Evolutionary conservation across 768 basidiomycete genomes (phyloP).

Genomic region (Pisolithus albus): DNA sequence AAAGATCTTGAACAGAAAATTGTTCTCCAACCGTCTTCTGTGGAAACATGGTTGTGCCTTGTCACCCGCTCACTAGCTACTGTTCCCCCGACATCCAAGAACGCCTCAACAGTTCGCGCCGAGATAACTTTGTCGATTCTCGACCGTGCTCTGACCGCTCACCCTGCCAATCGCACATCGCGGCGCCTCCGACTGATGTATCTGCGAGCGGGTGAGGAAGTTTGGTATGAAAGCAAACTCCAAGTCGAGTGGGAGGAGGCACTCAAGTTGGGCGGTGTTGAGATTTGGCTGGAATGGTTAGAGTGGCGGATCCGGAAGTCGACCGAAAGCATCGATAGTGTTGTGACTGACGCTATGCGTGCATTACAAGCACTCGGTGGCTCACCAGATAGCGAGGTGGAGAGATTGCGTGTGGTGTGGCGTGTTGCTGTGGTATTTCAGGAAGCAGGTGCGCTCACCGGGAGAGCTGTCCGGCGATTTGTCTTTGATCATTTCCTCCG

Average conservation of each 20-base stretch:
- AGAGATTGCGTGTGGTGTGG: constrained; percentile 63
- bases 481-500: constrained; percentile 1
- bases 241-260: constrained; percentile 65
- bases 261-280: constrained; percentile 42
- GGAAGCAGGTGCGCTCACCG: constrained; percentile 52
- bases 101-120: constrained; percentile 57
- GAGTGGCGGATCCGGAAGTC: constrained; percentile 60
- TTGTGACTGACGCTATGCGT: constrained; percentile 47
- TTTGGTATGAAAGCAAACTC: constrained; percentile 56
- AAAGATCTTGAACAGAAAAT: constrained; percentile 54
- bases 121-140: constrained; percentile 69
- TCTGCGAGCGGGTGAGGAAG: constrained; percentile 64
- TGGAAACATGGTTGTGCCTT: constrained; percentile 56
- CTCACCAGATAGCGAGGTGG: constrained; percentile 42
- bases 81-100: constrained; percentile 59
- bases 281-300: constrained; percentile 75
- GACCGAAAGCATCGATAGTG: constrained; percentile 41
- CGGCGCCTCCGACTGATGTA: constrained; percentile 52
- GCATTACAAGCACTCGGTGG: constrained; percentile 37
- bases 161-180: constrained; percentile 46
- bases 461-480: neutral
- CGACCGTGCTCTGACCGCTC: constrained; percentile 51
- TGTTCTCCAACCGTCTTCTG: constrained; percentile 41
- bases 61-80: constrained; percentile 56
- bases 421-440: constrained; percentile 54